Base-by-base conservation (phyloP, 331 rosid genomes). In the Quercus tomentella region DNA sequence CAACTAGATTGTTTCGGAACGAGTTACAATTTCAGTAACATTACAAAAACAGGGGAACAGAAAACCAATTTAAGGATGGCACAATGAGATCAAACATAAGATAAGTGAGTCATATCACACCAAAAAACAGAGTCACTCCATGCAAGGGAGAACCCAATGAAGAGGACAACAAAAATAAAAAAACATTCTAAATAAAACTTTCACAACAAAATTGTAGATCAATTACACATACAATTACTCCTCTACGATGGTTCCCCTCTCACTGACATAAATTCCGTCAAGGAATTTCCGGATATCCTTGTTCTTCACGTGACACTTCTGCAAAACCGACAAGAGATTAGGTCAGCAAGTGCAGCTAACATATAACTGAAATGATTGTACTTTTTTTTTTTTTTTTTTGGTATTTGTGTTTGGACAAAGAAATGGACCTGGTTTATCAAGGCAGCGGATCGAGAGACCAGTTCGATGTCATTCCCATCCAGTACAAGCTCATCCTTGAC, bases 281-380 rank as follows among this genome's bases (percentile, higher is more conserved):
- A 93, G 92, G 30, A 93, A 93, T 91, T 93, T 93, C 83, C 98
- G 33, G 82, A 93, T 91, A 87, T 93, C 95, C 81, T 91, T 93
- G n/a, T 93, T 93, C 76, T 93, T 91, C 4, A 93, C 98, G 51
- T 93, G 95, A 31, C 98, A 93, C 90, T 93, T 93, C 98, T 93
- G 1, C 72, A 86, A 12, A 75, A 25, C 51, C 18, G 18, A 61
- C 14, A 26, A 37, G 43, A 3, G 9, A 35, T 22, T 4, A 23
- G 6, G 9, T 22, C 72, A 77, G 11, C 25, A 73, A 17, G 2
- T 10, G 55, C 51, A 58, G 63, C 4, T n/a, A 16, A 6, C 21
- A 68, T 67, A 20, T 20, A 18, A 67, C n/a, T 2, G n/a, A 67
- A 33, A 17, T 31, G 52, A 62, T 11, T 12, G 16, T 0, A 4